Percentiles rank a stretch among this genome's conserved stretches.
These are phyloP conservation scores for Alliaria petiolata DNA, from an alignment of 345 rosid species.

Conservation along the genomic window DNA sequence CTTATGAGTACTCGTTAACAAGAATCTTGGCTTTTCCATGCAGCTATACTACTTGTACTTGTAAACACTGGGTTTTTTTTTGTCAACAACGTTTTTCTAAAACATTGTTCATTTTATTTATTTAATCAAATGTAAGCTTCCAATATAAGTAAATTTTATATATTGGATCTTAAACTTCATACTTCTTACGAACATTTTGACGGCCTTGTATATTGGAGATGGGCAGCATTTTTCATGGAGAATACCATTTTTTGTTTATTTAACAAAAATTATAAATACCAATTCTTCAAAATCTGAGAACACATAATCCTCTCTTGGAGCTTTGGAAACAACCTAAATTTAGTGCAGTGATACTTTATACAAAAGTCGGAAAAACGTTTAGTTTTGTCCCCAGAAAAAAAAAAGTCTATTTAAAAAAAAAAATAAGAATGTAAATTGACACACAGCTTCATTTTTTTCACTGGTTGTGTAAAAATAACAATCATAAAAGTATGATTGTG, in stretches of 20 bases:
- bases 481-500: neutral
- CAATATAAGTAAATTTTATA: too few species aligned
- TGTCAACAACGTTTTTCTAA: conserved; percentile 3
- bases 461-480: neutral
- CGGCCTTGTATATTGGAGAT: neutral
- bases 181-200: neutral
- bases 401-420: neutral
- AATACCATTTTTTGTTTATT: neutral
- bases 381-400: neutral
- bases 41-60: neutral
- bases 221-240: neutral
- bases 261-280: too few species aligned
- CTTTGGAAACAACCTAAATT: conserved; percentile 2
- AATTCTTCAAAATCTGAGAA: neutral
- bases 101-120: neutral
- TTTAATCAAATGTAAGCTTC: neutral
- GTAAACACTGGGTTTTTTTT: conserved; percentile 7
- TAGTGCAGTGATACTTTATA: neutral
- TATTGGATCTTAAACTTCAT: too few species aligned
- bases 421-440: neutral
- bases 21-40: conserved; percentile 18
- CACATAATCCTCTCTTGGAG: neutral
- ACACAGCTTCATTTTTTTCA: neutral
- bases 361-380: neutral
- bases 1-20: conserved; percentile 21